Conservation (phyloP, 106 monocot genomes). For the Allium fistulosum region DNA sequence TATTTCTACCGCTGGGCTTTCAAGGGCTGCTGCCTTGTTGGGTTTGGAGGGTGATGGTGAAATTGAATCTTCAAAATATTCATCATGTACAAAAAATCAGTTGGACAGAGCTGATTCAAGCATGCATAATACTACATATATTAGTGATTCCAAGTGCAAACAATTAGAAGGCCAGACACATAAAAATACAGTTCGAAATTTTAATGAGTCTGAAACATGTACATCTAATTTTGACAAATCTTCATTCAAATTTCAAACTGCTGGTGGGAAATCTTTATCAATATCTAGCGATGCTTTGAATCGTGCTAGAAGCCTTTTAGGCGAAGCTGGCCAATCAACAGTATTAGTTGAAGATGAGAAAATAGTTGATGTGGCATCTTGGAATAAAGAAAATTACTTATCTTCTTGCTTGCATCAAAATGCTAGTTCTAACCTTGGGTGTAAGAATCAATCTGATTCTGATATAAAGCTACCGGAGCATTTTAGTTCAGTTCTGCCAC, state of each 20-base stretch:
- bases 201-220: background rate
- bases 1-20: slow-evolving; percentile 39
- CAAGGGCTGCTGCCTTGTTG: slow-evolving; percentile 36
- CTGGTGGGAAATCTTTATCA: slow-evolving; percentile 54
- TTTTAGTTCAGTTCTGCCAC: slow-evolving; percentile 17
- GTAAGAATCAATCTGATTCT: background rate
- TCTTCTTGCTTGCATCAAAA: slow-evolving; percentile 9
- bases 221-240: slow-evolving; percentile 12
- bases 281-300: slow-evolving; percentile 61
- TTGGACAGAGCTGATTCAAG: background rate
- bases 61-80: slow-evolving; percentile 10
- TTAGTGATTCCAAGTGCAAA: background rate
- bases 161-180: slow-evolving; percentile 5
- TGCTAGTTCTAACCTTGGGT: background rate
- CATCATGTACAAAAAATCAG: slow-evolving; percentile 9
- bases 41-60: slow-evolving; percentile 31
- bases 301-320: slow-evolving; percentile 66
- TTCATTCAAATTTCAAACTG: slow-evolving; percentile 54
- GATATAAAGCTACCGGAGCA: slow-evolving; percentile 5
- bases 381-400: slow-evolving; percentile 32
- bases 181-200: slow-evolving; percentile 6
- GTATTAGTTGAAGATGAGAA: slow-evolving; percentile 18
- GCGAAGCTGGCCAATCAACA: slow-evolving; percentile 14
- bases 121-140: background rate
- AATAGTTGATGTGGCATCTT: slow-evolving; percentile 5